A percentile compares a stretch with the other conserved stretches of the same genome.
Evolutionary conservation across 352 stramenopile species (phyloP).

Genomic region (Phytophthora ramorum): DNA sequence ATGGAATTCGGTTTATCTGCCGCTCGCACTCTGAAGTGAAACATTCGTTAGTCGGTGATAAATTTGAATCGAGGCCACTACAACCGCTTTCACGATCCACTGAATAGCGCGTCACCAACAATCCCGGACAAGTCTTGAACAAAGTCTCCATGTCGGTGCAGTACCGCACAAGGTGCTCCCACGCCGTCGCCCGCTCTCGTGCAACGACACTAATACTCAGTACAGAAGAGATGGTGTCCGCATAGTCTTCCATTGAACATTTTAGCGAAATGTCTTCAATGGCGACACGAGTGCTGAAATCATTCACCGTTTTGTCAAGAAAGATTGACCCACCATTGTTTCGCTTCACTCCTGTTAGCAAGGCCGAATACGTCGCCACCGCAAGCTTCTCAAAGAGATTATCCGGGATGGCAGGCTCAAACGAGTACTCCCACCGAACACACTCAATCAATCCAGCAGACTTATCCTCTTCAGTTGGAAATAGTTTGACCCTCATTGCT

Average conservation of each 20-base stretch:
- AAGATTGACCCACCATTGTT: constrained; percentile 6
- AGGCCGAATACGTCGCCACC: constrained; percentile 30
- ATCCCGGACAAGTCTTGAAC: constrained; percentile 12
- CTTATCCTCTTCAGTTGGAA: not conserved
- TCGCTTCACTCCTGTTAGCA: constrained; percentile 10
- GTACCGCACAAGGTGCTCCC: constrained; percentile 20
- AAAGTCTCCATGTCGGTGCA: constrained; percentile 13
- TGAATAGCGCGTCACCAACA: constrained; percentile 12
- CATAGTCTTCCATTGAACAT: not conserved
- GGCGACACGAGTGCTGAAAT: not conserved
- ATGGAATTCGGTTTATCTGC: constrained; percentile 18
- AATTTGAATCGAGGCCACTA: not conserved
- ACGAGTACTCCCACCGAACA: constrained; percentile 40
- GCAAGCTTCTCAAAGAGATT: constrained; percentile 43
- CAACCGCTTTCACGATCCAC: not conserved
- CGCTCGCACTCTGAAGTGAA: constrained; percentile 8
- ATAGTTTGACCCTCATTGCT: constrained; percentile 4
- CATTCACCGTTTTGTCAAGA: not conserved
- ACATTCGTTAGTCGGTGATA: not conserved
- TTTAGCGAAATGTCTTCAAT: not conserved
- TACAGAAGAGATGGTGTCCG: not conserved
- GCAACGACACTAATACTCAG: constrained; percentile 9
- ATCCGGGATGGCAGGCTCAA: constrained; percentile 28
- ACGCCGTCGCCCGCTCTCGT: not conserved
- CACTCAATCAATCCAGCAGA: constrained; percentile 4